Percentiles rank a stretch among this genome's conserved stretches.
Evolutionary conservation across 768 basidiomycete genomes (phyloP).

Genomic region (Russula brevipes): DNA sequence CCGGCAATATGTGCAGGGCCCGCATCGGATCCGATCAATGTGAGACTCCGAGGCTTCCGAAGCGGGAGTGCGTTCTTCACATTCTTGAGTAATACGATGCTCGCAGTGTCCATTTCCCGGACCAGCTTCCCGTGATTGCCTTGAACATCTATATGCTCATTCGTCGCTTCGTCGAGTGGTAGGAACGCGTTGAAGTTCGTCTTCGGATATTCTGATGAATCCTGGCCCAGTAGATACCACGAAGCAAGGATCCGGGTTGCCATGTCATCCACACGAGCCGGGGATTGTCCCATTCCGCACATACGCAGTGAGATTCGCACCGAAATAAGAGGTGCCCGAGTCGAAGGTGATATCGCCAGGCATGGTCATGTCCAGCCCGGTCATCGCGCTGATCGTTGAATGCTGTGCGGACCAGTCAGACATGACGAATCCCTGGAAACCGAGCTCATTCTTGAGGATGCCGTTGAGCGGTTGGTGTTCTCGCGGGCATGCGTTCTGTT

Average conservation of each 20-base stretch:
- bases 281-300: slow-evolving; percentile 72
- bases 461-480: slow-evolving; percentile 65
- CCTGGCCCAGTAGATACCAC: slow-evolving; percentile 65
- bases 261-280: slow-evolving; percentile 69
- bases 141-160: slow-evolving; percentile 62
- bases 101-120: slow-evolving; percentile 68
- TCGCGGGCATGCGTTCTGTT: slow-evolving; percentile 74
- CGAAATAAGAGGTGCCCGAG: slow-evolving; percentile 47
- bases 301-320: too few relatives aligned
- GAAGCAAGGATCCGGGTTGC: slow-evolving; percentile 69
- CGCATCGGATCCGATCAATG: slow-evolving; percentile 54
- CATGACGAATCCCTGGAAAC: slow-evolving; percentile 75
- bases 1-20: slow-evolving; percentile 38
- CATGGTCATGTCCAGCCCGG: slow-evolving; percentile 66
- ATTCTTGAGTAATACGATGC: slow-evolving; percentile 48
- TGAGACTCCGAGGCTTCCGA: slow-evolving; percentile 50
- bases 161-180: slow-evolving; percentile 46
- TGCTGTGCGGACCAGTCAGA: slow-evolving; percentile 67
- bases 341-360: slow-evolving; percentile 49
- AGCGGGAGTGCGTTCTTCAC: too few relatives aligned
- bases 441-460: slow-evolving; percentile 68
- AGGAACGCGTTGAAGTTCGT: slow-evolving; percentile 68
- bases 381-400: slow-evolving; percentile 54
- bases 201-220: slow-evolving; percentile 52
- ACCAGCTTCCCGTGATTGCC: slow-evolving; percentile 63